Conservation (phyloP, 768 basidiomycete genomes). For the Cystoderma amianthinum region DNA sequence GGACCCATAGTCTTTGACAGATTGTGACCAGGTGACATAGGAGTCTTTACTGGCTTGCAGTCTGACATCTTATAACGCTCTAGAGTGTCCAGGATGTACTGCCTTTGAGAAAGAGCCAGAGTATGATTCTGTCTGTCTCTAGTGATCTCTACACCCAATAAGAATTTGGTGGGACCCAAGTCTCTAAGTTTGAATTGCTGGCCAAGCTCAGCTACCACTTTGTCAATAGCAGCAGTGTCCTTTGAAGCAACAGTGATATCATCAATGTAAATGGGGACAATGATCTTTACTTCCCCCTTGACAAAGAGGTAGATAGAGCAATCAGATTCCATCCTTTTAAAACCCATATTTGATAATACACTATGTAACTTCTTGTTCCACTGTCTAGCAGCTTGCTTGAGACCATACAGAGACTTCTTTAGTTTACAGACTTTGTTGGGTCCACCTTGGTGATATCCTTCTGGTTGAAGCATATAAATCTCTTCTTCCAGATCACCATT, state of each 20-base stretch:
- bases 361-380: constrained; percentile 20
- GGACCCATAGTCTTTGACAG: constrained; percentile 14
- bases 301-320: constrained; percentile 6
- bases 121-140: constrained; percentile 4
- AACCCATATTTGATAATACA: constrained; percentile 5
- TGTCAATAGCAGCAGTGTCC: neutral
- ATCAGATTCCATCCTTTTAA: constrained; percentile 5
- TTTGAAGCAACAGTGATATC: constrained; percentile 9
- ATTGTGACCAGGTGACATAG: constrained; percentile 16
- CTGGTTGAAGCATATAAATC: constrained; percentile 18
- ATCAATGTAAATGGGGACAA: constrained; percentile 11
- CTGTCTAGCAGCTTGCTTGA: constrained; percentile 23
- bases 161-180: neutral
- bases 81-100: constrained; percentile 17
- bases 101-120: constrained; percentile 17
- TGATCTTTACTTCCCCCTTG: constrained; percentile 16
- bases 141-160: constrained; percentile 3
- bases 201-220: neutral
- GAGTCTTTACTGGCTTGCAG: constrained; percentile 21
- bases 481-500: constrained; percentile 16
- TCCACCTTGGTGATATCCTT: constrained; percentile 8
- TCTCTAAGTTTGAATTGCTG: constrained; percentile 1
- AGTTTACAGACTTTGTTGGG: constrained; percentile 8
- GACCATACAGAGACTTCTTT: constrained; percentile 22
- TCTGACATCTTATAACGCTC: constrained; percentile 16